These are phyloP conservation scores for Teratosphaeria nubilosa DNA, from an alignment of 2,329 filamentous ascomycete genomes.

Conservation along the genomic window DNA sequence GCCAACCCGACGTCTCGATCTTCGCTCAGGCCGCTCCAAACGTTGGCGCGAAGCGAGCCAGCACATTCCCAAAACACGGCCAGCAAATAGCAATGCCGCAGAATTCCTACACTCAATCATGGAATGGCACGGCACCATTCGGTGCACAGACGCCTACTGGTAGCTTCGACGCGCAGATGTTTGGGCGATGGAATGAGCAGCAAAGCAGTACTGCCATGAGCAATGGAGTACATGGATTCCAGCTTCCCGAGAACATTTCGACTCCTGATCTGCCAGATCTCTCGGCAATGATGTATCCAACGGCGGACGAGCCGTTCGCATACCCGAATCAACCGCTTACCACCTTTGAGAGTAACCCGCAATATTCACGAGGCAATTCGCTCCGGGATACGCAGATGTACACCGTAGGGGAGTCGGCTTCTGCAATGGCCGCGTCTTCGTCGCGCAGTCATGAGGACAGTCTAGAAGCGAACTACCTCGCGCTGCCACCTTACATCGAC, in stretches of 20 bases:
- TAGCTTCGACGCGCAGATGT: conserved; percentile 11
- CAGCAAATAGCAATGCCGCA: conserved; percentile 1
- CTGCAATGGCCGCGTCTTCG: conserved; percentile 8
- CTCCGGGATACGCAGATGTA: conserved; percentile 5
- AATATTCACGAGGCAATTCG: conserved; percentile 18
- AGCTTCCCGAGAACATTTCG: conserved; percentile 18
- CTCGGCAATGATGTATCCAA: conserved; percentile 69
- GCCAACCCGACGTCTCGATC: conserved; percentile 20
- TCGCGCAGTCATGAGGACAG: conserved; percentile 38
- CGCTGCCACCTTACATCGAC: conserved; percentile 62
- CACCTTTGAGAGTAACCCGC: conserved; percentile 37
- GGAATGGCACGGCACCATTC: conserved; percentile 15
- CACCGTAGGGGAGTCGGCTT: conserved; percentile 5
- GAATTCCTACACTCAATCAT: conserved; percentile 6
- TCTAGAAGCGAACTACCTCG: conserved; percentile 63
- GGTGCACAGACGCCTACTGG: conserved; percentile 17
- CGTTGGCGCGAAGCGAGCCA: conserved; percentile 12
- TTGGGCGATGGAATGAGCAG: conserved; percentile 8
- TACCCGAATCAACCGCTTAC: conserved; percentile 70
- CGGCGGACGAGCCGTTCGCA: conserved; percentile 59
- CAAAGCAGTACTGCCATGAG: conserved; percentile 2
- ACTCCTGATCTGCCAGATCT: conserved; percentile 54
- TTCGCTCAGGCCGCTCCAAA: conserved; percentile 3
- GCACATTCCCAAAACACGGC: conserved; percentile 17
- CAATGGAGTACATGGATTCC: conserved; percentile 12